Percentiles rank a stretch among this genome's conserved stretches.
Conservation (phyloP, 208 protist genomes). For the Phytomonas francai region DNA sequence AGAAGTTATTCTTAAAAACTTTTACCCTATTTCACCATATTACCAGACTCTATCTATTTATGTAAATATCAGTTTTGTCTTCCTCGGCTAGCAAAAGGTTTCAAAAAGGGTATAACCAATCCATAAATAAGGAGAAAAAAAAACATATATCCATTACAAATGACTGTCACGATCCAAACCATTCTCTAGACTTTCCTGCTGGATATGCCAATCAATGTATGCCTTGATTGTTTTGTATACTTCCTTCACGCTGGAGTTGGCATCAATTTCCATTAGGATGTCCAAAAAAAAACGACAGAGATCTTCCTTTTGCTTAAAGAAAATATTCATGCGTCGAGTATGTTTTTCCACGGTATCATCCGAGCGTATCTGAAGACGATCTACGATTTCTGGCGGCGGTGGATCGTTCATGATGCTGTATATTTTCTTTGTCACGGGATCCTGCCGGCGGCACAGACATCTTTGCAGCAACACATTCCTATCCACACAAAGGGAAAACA, state of each 20-base stretch:
- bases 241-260: slow-evolving; percentile 28
- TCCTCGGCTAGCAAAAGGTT: too few species aligned
- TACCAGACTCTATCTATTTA: neutral
- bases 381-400: slow-evolving; percentile 52
- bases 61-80: too few species aligned
- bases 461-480: slow-evolving; percentile 37
- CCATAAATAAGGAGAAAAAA: slow-evolving; percentile 7
- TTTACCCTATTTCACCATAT: neutral
- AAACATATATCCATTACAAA: slow-evolving; percentile 10
- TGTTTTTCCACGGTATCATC: slow-evolving; percentile 80
- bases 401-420: slow-evolving; percentile 76
- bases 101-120: too few species aligned
- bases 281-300: slow-evolving; percentile 43
- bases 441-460: slow-evolving; percentile 49
- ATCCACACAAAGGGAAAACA: slow-evolving; percentile 67
- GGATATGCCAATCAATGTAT: slow-evolving; percentile 21
- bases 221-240: slow-evolving; percentile 34
- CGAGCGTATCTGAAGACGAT: slow-evolving; percentile 67
- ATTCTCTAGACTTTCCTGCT: slow-evolving; percentile 14
- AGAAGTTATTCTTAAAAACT: neutral
- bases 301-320: slow-evolving; percentile 46
- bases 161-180: slow-evolving; percentile 10
- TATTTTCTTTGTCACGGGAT: slow-evolving; percentile 63
- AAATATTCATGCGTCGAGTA: slow-evolving; percentile 59
- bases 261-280: slow-evolving; percentile 54